Evolutionary conservation across 805 yeast genomes (phyloP), one percentile per base, ranked within the genome.

Genomic region (Scheffersomyces stipitis): DNA sequence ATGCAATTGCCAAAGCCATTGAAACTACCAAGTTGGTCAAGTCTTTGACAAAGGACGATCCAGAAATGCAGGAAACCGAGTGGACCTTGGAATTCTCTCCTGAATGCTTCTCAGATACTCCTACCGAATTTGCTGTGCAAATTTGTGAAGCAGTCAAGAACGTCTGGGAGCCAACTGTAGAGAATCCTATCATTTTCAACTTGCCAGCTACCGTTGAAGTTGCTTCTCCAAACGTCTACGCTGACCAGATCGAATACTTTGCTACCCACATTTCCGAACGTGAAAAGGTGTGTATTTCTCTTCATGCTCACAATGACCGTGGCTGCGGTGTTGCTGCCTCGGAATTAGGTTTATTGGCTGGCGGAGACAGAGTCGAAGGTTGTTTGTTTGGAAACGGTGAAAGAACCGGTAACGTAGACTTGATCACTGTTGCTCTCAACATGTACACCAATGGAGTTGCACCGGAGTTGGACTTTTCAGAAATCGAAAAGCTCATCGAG

Each of bases 291-390:
- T 66, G 80, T 43, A 76, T 83, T 40, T 82, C 89, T 15, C 73
- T 83, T 12, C 91, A 83, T 54, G 76, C 85, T 44, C 91, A 83
- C 62, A 83, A 83, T 52, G 91, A 83, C 58, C 75, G 91, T 62
- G 91, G 91, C 15, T 82, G 87, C 58, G 89, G 87, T 55, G 89
- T 83, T 37, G 91, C 91, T 30, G 91, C 91, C 17, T 72, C 87
- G 31, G 91, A 83, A 60, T 68, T 83, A 42, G 90, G 88, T 51
- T 50, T 81, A 22, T 64, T 83, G 52, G 91, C 89, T n/a, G 91
- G 91, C 54, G 91, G 86, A 42, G 90, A 83, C 63, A 75, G 91
- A 69, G 86, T 83, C 34, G 91, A 83, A 64, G 91, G 91, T 39
- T 83, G 90, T 70, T 69, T 83, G 28, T 83, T 83, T 46, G 90